Evolutionary conservation across 2,329 filamentous ascomycete species (phyloP), one percentile per base, ranked within the genome.

Genomic region (Beauveria pseudobassiana): DNA sequence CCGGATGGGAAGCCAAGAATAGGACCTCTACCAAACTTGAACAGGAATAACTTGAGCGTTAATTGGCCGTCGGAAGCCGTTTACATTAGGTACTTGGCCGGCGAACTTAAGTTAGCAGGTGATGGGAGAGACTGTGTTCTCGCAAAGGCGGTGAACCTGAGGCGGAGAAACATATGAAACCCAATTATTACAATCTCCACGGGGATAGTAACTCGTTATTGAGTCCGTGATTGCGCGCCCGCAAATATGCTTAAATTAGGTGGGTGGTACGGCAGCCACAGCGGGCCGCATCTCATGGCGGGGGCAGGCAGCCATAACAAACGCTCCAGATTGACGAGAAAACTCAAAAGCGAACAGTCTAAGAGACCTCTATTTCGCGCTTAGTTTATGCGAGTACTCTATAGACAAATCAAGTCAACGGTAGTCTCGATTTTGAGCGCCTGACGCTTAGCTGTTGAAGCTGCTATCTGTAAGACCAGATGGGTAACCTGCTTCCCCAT

Each of bases 1-100:
- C 68, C 69, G 49, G 59, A 72, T 3, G 80, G 78, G 0, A 72
- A 71, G 28, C 56, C 56, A 14, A 48, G 50, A 16, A 58, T 49
- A 3, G 38, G 53, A 24, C 61, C 61, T 9, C 24, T 68, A 30
- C 67, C 67, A 1, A 5, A 22, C 1, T 28, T 64, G 30, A 53
- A 67, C 18, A 58, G 54, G 7, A 66, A 67, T n/a, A 9, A 54
- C 22, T 18, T 58, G 45, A 38, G 20, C 14, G 8, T 54, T 10
- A 48, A 53, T 26, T 45, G 40, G 18, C 50, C 59, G 9, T 55
- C 8, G 10, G 59, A 49, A 16, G 28, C 8, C 5, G 28, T 61
- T 1, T 49, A 53, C 20, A 2, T 57, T 20, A 49, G 26, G 10
- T 57, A 28, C n/a, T n/a, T n/a, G n/a, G n/a, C n/a, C 26, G 54